Evolutionary conservation across 2,329 filamentous ascomycete species (phyloP).

Genomic region (Penicillium aurantiogriseum): DNA sequence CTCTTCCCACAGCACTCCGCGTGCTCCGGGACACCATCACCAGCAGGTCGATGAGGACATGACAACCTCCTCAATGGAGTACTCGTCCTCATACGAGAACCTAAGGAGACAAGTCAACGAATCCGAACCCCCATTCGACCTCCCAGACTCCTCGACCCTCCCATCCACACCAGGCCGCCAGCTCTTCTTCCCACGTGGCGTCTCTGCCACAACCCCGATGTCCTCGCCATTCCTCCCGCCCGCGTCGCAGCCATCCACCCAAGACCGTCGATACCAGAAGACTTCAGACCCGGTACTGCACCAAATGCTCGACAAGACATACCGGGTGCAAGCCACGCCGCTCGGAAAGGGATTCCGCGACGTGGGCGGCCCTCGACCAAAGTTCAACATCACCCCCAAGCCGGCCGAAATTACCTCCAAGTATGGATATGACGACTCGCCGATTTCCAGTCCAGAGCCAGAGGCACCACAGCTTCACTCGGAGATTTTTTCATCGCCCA

Average conservation of each 20-base stretch:
- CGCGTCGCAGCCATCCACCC: slow-evolving; percentile 43
- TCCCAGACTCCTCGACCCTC: slow-evolving; percentile 36
- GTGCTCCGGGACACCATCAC: slow-evolving; percentile 33
- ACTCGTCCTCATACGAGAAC: slow-evolving; percentile 74
- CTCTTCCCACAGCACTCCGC: slow-evolving; percentile 50
- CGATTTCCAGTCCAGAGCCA: slow-evolving; percentile 72
- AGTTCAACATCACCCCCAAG: slow-evolving; percentile 36
- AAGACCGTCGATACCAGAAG: slow-evolving; percentile 40
- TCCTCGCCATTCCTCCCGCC: slow-evolving; percentile 58
- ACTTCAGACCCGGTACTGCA: slow-evolving; percentile 74
- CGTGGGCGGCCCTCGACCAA: slow-evolving; percentile 26
- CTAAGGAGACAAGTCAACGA: slow-evolving; percentile 66
- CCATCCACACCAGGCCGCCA: slow-evolving; percentile 40
- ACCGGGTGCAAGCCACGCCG: slow-evolving; percentile 88
- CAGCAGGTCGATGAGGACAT: slow-evolving; percentile 35
- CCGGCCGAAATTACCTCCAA: slow-evolving; percentile 25
- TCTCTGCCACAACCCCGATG: slow-evolving; percentile 63
- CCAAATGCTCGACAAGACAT: slow-evolving; percentile 91
- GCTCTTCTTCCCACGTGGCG: slow-evolving; percentile 28
- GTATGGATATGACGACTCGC: slow-evolving; percentile 46
- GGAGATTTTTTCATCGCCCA: slow-evolving; percentile 79
- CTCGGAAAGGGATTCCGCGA: slow-evolving; percentile 55
- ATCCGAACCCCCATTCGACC: slow-evolving; percentile 36
- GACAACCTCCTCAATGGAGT: slow-evolving; percentile 48
- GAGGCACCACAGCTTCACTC: slow-evolving; percentile 78